These are phyloP conservation scores for Mortierella sp. DNA, from an alignment of 371 early-diverging fungal genomes.

Conservation along the genomic window DNA sequence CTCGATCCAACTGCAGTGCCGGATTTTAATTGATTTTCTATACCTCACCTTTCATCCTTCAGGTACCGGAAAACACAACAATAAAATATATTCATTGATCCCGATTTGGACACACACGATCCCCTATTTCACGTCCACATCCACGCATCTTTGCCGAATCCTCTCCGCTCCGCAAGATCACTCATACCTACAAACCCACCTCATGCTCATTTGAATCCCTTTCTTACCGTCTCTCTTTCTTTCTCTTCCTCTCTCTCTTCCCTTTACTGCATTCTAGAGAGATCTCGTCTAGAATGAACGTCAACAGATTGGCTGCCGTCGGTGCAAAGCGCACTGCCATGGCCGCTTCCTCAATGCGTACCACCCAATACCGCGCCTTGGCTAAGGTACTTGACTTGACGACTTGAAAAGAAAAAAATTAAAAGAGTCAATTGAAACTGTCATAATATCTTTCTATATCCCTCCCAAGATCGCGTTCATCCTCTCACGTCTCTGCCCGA, in stretches of 20 bases:
- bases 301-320: constrained; percentile 45
- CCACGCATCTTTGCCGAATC: neutral
- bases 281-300: constrained; percentile 32
- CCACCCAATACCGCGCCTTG: constrained; percentile 53
- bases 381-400: constrained; percentile 38
- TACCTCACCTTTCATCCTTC: neutral
- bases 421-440: neutral
- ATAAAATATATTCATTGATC: neutral
- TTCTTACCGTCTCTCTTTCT: neutral
- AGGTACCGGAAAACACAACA: constrained; percentile 7
- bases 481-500: neutral
- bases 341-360: constrained; percentile 34
- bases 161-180: too few species aligned
- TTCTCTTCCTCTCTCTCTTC: neutral
- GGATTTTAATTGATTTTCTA: constrained; percentile 1
- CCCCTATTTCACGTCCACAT: neutral
- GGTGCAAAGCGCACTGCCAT: constrained; percentile 44
- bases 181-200: too few species aligned
- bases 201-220: neutral
- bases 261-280: neutral
- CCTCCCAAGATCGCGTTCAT: neutral
- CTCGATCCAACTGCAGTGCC: neutral
- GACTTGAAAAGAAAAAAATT: too few species aligned
- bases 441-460: neutral
- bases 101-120: constrained; percentile 4